phyloP scores from a whole-genome alignment of 2,329 filamentous ascomycete genomes.

The Pseudocercospora cruenta region DNA sequence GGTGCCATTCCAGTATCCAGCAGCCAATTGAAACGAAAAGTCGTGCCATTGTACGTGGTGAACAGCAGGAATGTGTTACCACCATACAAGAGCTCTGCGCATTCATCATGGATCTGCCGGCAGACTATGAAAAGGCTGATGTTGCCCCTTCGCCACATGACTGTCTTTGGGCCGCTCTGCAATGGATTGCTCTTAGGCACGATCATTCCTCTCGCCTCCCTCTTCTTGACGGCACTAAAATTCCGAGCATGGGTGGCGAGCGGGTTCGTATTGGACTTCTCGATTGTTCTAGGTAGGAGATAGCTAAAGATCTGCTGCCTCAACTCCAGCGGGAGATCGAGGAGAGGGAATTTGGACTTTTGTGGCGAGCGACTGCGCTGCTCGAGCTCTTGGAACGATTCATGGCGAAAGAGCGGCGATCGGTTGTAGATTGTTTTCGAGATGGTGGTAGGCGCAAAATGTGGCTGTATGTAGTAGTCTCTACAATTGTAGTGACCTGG shows the following conservation, averaged over 20 bases:
- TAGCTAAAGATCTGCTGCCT: slow-evolving; percentile 47
- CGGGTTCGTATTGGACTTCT: slow-evolving; percentile 29
- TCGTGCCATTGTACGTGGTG: slow-evolving; percentile 48
- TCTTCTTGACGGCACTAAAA: slow-evolving; percentile 38
- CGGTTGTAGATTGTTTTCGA: slow-evolving; percentile 20
- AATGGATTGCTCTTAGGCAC: slow-evolving; percentile 20
- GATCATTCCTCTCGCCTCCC: slow-evolving; percentile 32
- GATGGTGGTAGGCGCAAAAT: slow-evolving; percentile 33
- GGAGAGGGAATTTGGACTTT: slow-evolving; percentile 38
- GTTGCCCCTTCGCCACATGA: slow-evolving; percentile 50
- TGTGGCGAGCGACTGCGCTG: slow-evolving; percentile 37
- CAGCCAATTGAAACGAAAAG: slow-evolving; percentile 50
- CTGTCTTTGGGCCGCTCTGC: slow-evolving; percentile 15
- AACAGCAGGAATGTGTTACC: slow-evolving; percentile 51
- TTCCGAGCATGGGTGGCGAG: slow-evolving; percentile 35
- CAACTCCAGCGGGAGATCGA: slow-evolving; percentile 49
- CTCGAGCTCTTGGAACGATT: slow-evolving; percentile 38
- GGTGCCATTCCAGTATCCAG: slow-evolving; percentile 47
- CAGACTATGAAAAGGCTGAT: slow-evolving; percentile 45
- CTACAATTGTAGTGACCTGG: slow-evolving; percentile 42
- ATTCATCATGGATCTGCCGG: slow-evolving; percentile 50
- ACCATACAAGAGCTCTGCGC: slow-evolving; percentile 51
- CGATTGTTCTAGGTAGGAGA: slow-evolving; percentile 47
- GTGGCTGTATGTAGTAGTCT: slow-evolving; percentile 40
- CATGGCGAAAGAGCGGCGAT: slow-evolving; percentile 31